phyloP scores from a whole-genome alignment of 768 basidiomycete genomes.

The Cyclocybe aegerita region DNA sequence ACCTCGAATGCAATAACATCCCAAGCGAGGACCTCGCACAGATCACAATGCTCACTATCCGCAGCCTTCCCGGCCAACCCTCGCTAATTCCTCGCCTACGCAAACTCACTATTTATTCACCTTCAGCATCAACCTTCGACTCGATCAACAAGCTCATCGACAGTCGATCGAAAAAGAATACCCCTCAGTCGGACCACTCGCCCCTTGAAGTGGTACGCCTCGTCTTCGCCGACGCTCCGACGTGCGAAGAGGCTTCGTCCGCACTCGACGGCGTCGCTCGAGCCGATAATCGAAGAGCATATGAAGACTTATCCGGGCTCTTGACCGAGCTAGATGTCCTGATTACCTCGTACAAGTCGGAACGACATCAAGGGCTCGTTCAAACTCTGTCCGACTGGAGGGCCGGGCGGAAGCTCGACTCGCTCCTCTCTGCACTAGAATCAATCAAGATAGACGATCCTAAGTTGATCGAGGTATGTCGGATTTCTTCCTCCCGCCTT shows the following conservation, averaged over 20 bases:
- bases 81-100: background rate
- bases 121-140: no score
- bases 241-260: background rate
- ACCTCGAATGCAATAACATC: slow-evolving; percentile 6
- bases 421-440: no score
- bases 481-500: no score
- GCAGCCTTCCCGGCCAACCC: background rate
- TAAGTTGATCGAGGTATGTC: no score
- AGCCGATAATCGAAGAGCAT: background rate
- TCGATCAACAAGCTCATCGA: no score
- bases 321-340: slow-evolving; percentile 2
- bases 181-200: no score
- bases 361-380: background rate
- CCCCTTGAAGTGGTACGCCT: no score
- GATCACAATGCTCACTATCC: background rate
- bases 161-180: no score
- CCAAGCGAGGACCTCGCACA: background rate
- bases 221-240: background rate
- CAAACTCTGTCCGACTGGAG: background rate
- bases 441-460: no score
- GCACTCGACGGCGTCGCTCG: background rate
- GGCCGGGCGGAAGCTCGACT: background rate
- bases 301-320: background rate
- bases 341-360: background rate
- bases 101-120: background rate